Evolutionary conservation across 257 asterid species (phyloP), one percentile per base, ranked within the genome.

Genomic region (Solanum etuberosum): DNA sequence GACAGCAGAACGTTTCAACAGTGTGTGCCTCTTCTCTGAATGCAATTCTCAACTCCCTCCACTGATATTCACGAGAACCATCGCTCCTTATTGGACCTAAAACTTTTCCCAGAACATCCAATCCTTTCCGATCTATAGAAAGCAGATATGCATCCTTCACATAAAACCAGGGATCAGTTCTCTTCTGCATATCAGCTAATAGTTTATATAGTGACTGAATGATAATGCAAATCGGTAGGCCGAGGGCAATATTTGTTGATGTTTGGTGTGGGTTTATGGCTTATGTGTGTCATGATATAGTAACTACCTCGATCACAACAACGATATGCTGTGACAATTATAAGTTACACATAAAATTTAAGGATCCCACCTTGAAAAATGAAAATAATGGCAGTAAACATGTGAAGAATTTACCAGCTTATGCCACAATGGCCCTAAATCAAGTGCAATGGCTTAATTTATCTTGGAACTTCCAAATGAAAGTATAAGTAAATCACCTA

Each of bases 131-230:
- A 87, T 96, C 99, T 73, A 94, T 86, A 3, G 98, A 91, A n/a
- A 95, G 90, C 83, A 96, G 85, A 87, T 91, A 90, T 29, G 99
- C 98, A 72, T 96, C 99, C 99, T 96, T 91, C 93, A 87, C 34
- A 43, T 43, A 78, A 43, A 78, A 78, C 27, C 65, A 78, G 84
- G 37, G 37, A 78, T 78, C 84, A 78, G 65, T 43, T 43, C 63
- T 43, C 84, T 78, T 43, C 63, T 40, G 63, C 84, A 46, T 14
- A 78, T 78, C 65, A 43, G 65, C 27, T 29, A 78, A 35, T 27
- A 78, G 84, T 43, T 78, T 78, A 78, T 25, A 78, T 9, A 42
- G 3, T 43, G 84, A 78, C 38, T 27, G 25, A 27, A 43, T 25
- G 38, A 78, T 32, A 15, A 78, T 78, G 65, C 40, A 78, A 16